Evolutionary conservation across 2,329 filamentous ascomycete genomes (phyloP), one percentile per base, ranked within the genome.

Genomic region (Monilinia polystroma): DNA sequence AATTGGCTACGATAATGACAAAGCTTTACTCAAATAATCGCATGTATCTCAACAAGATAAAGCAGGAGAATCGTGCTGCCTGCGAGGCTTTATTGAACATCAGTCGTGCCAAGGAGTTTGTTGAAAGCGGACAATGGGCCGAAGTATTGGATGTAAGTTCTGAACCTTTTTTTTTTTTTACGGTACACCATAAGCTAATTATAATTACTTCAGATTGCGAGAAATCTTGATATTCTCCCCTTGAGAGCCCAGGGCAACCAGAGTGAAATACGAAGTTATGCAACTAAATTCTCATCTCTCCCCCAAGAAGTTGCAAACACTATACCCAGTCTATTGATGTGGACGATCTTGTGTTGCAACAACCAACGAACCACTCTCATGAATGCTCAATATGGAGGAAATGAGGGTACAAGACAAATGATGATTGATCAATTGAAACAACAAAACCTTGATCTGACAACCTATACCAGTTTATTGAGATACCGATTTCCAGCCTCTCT

Each of bases 381-480:
- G 66, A 84, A 83, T 67, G 88, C 89, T 38, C 85, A 89, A 73
- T 97, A 90, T 78, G 92, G 90, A 72, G 89, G 86, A 70, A 89
- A 90, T 78, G 87, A 88, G 75, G 85, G 85, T 66, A 89, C 83
- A 70, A 82, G 84, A 75, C 83, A 80, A 76, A 80, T 81, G 77
- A 84, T 92, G 79, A 87, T 89, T 63, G 87, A 90, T 67, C 84
- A 90, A 74, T 81, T 96, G 75, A 86, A 90, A 80, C 87, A 90
- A 77, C 92, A 91, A 81, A 93, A 91, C 51, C 88, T 93, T 78
- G 94, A 98, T 78, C 79, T 97, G 74, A 97, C 95, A 81, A 90
- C 95, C 18, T 98, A 97, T 81, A 94, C 93, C 20, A 94, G 93
- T 66, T 87, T 97, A 83, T 87, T 98, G 76, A 88, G 91, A 75